Conservation (phyloP, 148 eudicot species). For the Cornus florida region DNA sequence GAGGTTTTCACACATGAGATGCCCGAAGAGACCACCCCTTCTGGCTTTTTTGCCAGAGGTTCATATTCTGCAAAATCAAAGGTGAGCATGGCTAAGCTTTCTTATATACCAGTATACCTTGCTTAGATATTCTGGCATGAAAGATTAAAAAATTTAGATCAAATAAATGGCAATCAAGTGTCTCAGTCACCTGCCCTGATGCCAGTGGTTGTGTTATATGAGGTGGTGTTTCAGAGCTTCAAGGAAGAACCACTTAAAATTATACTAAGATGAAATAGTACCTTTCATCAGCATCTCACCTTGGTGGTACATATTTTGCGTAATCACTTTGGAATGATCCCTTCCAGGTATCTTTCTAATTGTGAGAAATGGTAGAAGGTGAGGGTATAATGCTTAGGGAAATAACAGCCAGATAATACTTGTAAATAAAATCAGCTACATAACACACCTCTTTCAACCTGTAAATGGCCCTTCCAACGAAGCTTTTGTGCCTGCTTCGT, state of each 20-base stretch:
- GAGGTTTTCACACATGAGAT: slow-evolving; percentile 65
- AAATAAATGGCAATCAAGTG: neutral
- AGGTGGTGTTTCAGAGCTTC: neutral
- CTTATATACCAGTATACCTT: neutral
- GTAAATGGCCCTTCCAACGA: neutral
- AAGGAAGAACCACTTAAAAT: neutral
- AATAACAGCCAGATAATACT: neutral
- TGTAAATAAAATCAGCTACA: no score
- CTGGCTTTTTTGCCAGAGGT: slow-evolving; percentile 69
- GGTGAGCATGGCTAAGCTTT: slow-evolving; percentile 24
- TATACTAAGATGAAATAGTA: neutral
- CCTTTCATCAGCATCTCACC: neutral
- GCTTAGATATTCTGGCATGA: neutral
- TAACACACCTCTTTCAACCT: neutral
- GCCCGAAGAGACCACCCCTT: slow-evolving; percentile 66
- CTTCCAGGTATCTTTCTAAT: neutral
- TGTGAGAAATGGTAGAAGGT: neutral
- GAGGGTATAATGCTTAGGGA: neutral
- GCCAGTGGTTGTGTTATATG: neutral
- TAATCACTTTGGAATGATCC: neutral
- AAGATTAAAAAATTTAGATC: neutral
- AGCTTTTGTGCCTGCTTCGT: neutral
- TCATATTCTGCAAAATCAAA: slow-evolving; percentile 58
- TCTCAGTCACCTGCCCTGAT: neutral
- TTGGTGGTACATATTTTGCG: no score